Evolutionary conservation across 2,329 filamentous ascomycete species (phyloP).

Genomic region (Didymella glomerata): DNA sequence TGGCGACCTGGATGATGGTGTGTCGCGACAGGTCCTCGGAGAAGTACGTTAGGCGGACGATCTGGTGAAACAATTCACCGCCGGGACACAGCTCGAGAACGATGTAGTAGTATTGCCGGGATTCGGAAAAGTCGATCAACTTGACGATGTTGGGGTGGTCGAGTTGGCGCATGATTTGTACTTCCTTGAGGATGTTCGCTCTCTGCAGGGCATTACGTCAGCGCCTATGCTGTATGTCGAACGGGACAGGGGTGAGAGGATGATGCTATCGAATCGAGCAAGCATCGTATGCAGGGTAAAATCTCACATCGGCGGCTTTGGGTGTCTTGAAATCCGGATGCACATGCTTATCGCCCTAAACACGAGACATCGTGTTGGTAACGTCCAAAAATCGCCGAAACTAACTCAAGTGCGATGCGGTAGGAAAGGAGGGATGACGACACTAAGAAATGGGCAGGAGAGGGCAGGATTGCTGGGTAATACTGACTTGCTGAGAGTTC

Average conservation of each 20-base stretch:
- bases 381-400: slow-evolving; percentile 46
- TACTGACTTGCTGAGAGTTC: slow-evolving; percentile 96
- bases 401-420: slow-evolving; percentile 30
- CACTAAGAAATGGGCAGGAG: slow-evolving; percentile 40
- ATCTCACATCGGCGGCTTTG: slow-evolving; percentile 94
- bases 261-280: slow-evolving; percentile 46
- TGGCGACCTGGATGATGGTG: slow-evolving; percentile 94
- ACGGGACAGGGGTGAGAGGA: slow-evolving; percentile 27
- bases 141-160: slow-evolving; percentile 97
- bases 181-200: slow-evolving; percentile 97
- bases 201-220: slow-evolving; percentile 68
- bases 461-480: slow-evolving; percentile 36
- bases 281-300: slow-evolving; percentile 36
- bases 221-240: slow-evolving; percentile 43
- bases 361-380: slow-evolving; percentile 60
- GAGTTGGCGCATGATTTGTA: slow-evolving; percentile 97
- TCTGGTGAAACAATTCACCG: slow-evolving; percentile 97
- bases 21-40: slow-evolving; percentile 95
- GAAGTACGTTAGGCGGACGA: slow-evolving; percentile 97
- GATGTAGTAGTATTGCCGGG: slow-evolving; percentile 95
- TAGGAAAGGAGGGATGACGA: slow-evolving; percentile 43
- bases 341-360: slow-evolving; percentile 87
- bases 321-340: slow-evolving; percentile 95
- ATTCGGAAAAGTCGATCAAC: slow-evolving; percentile 92
- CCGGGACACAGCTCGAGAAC: slow-evolving; percentile 93